These are phyloP conservation scores for Penicillium odoratum DNA, from an alignment of 495 filamentous ascomycete species.

Conservation along the genomic window DNA sequence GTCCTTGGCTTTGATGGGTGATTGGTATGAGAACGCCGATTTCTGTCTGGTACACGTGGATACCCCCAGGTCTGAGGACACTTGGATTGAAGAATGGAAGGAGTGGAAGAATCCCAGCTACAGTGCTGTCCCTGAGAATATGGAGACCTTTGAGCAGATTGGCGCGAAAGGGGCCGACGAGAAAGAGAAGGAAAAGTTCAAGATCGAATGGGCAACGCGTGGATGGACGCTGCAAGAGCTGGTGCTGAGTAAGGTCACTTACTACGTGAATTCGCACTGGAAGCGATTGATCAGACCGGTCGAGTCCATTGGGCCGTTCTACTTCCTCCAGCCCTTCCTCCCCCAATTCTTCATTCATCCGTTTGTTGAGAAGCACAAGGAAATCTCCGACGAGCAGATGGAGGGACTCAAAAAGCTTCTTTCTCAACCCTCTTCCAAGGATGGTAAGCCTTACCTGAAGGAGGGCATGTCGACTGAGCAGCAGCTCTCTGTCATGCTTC, in stretches of 20 bases:
- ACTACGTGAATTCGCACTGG: slow-evolving; percentile 45
- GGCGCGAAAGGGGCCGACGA: background rate
- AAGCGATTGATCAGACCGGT: slow-evolving; percentile 31
- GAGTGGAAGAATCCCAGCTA: slow-evolving; percentile 15
- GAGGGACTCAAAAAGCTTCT: background rate
- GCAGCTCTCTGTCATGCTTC: slow-evolving; percentile 7
- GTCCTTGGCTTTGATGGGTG: slow-evolving; percentile 47
- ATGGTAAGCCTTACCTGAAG: background rate
- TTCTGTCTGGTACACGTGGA: slow-evolving; percentile 50
- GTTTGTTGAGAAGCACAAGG: slow-evolving; percentile 15
- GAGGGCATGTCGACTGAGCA: background rate
- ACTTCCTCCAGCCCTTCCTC: slow-evolving; percentile 40
- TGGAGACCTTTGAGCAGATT: slow-evolving; percentile 6
- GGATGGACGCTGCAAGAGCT: slow-evolving; percentile 54
- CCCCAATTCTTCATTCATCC: slow-evolving; percentile 24
- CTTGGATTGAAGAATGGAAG: slow-evolving; percentile 28
- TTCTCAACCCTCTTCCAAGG: background rate
- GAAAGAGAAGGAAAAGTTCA: background rate
- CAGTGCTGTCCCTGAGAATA: slow-evolving; percentile 6
- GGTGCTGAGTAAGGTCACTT: slow-evolving; percentile 48
- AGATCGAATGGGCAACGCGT: slow-evolving; percentile 38
- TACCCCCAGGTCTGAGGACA: slow-evolving; percentile 21
- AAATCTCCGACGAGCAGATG: background rate
- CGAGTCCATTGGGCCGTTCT: slow-evolving; percentile 40
- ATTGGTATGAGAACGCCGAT: slow-evolving; percentile 50